phyloP scores from a whole-genome alignment of 495 filamentous ascomycete species.

The Aspergillus haitiensis region DNA sequence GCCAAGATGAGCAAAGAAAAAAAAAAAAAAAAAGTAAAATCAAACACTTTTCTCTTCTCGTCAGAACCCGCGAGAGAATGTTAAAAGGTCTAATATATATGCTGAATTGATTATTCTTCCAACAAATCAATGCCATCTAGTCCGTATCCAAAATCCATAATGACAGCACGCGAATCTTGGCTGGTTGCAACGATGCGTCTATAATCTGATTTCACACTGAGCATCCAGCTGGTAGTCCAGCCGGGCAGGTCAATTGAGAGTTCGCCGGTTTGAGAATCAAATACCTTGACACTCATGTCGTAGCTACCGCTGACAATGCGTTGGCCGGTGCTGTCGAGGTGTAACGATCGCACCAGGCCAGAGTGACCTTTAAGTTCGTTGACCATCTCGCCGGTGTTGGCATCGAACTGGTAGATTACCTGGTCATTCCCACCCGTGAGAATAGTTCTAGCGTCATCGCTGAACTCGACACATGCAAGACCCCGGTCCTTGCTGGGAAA shows the following conservation, averaged over 20 bases:
- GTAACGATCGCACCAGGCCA: slow-evolving; percentile 80
- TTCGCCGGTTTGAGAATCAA: slow-evolving; percentile 73
- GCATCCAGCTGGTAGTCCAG: slow-evolving; percentile 94
- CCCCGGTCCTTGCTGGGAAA: slow-evolving; percentile 85
- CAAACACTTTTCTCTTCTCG: slow-evolving; percentile 9
- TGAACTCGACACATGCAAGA: slow-evolving; percentile 93
- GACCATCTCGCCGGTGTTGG: slow-evolving; percentile 81
- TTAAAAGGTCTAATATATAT: slow-evolving; percentile 21
- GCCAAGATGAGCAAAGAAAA: slow-evolving; percentile 19
- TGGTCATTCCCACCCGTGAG: slow-evolving; percentile 92
- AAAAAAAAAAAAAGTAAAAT: slow-evolving; percentile 20
- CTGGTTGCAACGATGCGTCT: slow-evolving; percentile 88
- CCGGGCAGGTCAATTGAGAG: slow-evolving; percentile 74
- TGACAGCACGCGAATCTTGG: slow-evolving; percentile 84
- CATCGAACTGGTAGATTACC: slow-evolving; percentile 91
- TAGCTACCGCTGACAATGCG: slow-evolving; percentile 90
- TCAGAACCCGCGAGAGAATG: slow-evolving; percentile 15
- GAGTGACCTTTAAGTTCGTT: slow-evolving; percentile 74
- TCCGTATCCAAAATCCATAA: slow-evolving; percentile 73
- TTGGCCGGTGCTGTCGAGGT: slow-evolving; percentile 79
- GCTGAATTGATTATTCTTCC: slow-evolving; percentile 38
- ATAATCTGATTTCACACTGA: slow-evolving; percentile 94
- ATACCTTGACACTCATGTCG: slow-evolving; percentile 91
- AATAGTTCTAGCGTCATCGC: slow-evolving; percentile 83
- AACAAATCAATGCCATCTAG: slow-evolving; percentile 50